Evolutionary conservation across 768 basidiomycete genomes (phyloP).

Genomic region (Brasilioporus rufonigricans): DNA sequence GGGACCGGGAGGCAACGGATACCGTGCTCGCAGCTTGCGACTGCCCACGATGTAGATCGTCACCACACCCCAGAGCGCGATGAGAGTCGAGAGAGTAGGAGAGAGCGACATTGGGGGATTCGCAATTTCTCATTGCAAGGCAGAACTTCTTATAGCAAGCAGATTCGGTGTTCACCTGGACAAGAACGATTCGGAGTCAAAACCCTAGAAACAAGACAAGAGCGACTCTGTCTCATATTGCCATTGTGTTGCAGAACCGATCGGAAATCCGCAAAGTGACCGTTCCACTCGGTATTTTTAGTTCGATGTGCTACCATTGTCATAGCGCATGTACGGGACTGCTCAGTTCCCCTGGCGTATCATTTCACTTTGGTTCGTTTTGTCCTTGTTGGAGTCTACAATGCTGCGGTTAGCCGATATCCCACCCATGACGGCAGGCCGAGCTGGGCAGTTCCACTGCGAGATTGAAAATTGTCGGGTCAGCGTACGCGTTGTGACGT

Average conservation of each 20-base stretch:
- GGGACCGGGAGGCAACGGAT: constrained; percentile 55
- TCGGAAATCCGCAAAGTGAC: too few species aligned
- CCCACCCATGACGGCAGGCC: too few species aligned
- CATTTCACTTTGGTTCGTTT: too few species aligned
- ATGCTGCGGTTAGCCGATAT: too few species aligned
- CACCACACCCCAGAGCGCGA: constrained; percentile 22
- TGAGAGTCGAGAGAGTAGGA: constrained; percentile 12
- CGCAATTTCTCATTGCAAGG: constrained; percentile 1
- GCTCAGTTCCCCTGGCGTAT: too few species aligned
- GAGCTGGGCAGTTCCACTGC: too few species aligned
- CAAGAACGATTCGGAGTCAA: constrained; percentile 4
- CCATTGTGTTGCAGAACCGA: constrained; percentile 9
- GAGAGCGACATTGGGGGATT: constrained; percentile 15
- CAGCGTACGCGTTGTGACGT: too few species aligned
- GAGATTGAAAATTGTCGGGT: too few species aligned
- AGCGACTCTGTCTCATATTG: constrained; percentile 13
- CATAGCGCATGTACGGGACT: too few species aligned
- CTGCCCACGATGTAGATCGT: constrained; percentile 18
- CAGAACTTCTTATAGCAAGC: constrained; percentile 16
- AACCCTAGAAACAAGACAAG: constrained; percentile 2
- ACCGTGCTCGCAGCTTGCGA: constrained; percentile 12
- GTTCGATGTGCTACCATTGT: too few species aligned
- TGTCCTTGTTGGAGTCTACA: too few species aligned
- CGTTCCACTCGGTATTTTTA: too few species aligned
- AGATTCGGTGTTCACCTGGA: constrained; percentile 9